Evolutionary conservation across 1,284 basidiomycete genomes (phyloP), one percentile per base, ranked within the genome.

Genomic region (Phylloporus sp.): DNA sequence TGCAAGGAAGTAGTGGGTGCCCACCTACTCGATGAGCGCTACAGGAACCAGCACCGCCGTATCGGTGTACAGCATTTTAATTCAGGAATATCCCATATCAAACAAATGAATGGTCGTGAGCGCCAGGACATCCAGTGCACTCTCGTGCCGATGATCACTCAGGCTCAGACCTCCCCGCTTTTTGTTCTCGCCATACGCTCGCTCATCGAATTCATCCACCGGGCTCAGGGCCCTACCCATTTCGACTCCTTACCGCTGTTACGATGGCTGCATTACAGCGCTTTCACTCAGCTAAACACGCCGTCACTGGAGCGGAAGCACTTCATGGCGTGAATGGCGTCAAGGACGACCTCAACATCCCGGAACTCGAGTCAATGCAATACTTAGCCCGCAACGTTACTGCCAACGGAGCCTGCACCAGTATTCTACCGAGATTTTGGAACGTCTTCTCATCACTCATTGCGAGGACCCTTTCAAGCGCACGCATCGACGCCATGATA

Each of bases 361-460:
- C 54, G 2, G 64, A 64, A 32, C 49, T 67, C 1, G 54, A 67
- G 18, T 49, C 64, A 6, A 7, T 67, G 1, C 51, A 66, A 11
- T 57, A 53, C 24, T 64, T 67, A 17, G 22, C 46, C 10, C 3
- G 6, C 1, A 39, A 52, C 10, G 58, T 64, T 28, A 34, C 4
- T 1, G 32, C 46, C 18, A 56, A 60, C 3, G 37, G 66, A 1
- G 8, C 28, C 4, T 61, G 12, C 39, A 54, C 6, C 67, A 68
- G 39, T 68, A 58, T 15, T 59, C 58, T 15, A 46, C 42, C 1
- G 61, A 68, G 15, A 26, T 62, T 18, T 32, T 34, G 2, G 49
- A 68, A 26, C 32, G 7, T 7, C 58, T 61, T 2, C 62, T 24
- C 12, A 56, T 61, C 24, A 42, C 29, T 6, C 52, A 60, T 20